Evolutionary conservation across 108 stramenopile genomes (phyloP), one percentile per base, ranked within the genome.

Genomic region (Stephanodiscus triporus): DNA sequence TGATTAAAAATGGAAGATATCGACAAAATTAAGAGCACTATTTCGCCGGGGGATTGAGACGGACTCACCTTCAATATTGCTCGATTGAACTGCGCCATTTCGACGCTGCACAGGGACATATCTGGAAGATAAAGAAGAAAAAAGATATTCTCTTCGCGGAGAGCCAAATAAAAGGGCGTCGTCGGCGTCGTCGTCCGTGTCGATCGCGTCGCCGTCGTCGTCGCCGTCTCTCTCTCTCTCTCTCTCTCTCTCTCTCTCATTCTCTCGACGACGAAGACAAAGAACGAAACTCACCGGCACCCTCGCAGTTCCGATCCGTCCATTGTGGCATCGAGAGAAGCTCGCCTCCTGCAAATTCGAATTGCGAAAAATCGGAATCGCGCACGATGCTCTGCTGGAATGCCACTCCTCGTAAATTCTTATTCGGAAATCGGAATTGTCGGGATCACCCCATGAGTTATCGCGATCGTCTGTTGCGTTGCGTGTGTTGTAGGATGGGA

Each of bases 381-480:
- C 97, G 82, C 13, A 98, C 91, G 68, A 98, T 93, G 54, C 80
- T 83, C 67, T 98, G 97, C 80, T 98, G 97, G 74, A 98, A 98
- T 55, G 96, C 95, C 20, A 98, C 96, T 1, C 96, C 96, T 68
- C 89, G 94, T 32, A 98, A 61, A 74, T 97, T 91, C 63, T 92
- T 87, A 6, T 80, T 83, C 60, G 48, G 72, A 96, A 98, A 69
- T 96, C 82, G n/a, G 87, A 82, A 14, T 74, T 70, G 63, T 95
- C 94, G 14, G 72, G 69, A 94, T 96, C 38, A 96, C 96, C 34
- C 97, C 97, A 4, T 96, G 86, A 2, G 97, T 98, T 68, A 98
- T 97, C 47, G 95, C 89, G 73, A 96, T 97, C 9, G 95, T 92
- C 27, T 62, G n/a, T n/a, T n/a, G n/a, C n/a, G n/a, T n/a, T n/a